A percentile compares a stretch with the other conserved stretches of the same genome.
These are phyloP conservation scores for Pseudogymnoascus sp. DNA, from an alignment of 2,329 filamentous ascomycete species.

Conservation along the genomic window DNA sequence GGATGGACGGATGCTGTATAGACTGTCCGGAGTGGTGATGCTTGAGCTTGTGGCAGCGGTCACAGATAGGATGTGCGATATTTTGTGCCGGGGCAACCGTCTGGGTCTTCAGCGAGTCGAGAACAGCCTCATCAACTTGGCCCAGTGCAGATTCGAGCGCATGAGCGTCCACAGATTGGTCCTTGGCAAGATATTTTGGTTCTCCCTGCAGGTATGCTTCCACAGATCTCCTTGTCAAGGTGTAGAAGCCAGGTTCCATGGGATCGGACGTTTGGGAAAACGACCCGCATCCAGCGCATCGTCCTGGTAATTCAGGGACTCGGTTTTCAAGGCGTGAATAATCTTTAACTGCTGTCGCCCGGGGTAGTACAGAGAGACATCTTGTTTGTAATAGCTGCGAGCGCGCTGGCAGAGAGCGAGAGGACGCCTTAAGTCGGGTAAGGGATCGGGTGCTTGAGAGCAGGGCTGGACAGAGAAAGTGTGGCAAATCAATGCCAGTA, in stretches of 20 bases:
- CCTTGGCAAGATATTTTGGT: not conserved
- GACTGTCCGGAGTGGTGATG: conserved; percentile 65
- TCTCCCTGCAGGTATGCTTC: conserved; percentile 36
- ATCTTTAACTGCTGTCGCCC: not conserved
- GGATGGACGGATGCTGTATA: conserved; percentile 72
- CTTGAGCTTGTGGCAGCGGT: conserved; percentile 74
- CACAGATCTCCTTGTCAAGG: conserved; percentile 42
- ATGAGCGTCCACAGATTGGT: not conserved
- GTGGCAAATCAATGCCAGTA: conserved; percentile 32
- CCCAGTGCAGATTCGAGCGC: conserved; percentile 4
- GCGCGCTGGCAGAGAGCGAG: not conserved
- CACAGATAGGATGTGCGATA: conserved; percentile 57
- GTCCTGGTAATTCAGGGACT: conserved; percentile 37
- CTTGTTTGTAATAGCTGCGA: not conserved
- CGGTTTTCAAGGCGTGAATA: not conserved
- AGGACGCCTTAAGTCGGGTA: not conserved
- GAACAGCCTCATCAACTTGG: not conserved
- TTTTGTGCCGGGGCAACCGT: conserved; percentile 10
- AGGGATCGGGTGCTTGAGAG: conserved; percentile 8
- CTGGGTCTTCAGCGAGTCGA: not conserved
- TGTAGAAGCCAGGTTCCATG: conserved; percentile 48
- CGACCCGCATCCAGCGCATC: conserved; percentile 58
- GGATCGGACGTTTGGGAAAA: conserved; percentile 48
- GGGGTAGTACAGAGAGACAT: not conserved
- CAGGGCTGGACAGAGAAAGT: conserved; percentile 41